A percentile compares a stretch with the other conserved stretches of the same genome.
phyloP scores from a whole-genome alignment of 2,329 filamentous ascomycete genomes.

The Fulvia fulva region DNA sequence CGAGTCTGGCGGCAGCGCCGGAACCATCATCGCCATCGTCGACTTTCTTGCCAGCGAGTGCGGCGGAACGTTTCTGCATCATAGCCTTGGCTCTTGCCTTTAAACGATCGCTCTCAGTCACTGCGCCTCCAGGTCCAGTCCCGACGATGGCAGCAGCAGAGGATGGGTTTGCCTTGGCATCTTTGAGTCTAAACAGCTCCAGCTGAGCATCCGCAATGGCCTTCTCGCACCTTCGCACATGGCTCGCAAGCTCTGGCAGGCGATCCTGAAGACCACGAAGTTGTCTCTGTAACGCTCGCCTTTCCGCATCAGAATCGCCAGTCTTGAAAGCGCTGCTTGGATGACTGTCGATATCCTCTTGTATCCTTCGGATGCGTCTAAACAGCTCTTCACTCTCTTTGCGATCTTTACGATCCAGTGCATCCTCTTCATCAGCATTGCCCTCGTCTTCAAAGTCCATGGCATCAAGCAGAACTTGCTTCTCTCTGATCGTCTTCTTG shows the following conservation, averaged over 20 bases:
- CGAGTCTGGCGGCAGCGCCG: slow-evolving; percentile 77
- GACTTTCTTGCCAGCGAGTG: slow-evolving; percentile 74
- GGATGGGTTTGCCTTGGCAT: slow-evolving; percentile 85
- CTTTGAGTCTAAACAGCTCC: slow-evolving; percentile 87
- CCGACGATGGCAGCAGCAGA: slow-evolving; percentile 79
- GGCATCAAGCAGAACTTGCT: slow-evolving; percentile 88
- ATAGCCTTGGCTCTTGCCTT: slow-evolving; percentile 95
- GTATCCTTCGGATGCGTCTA: slow-evolving; percentile 81
- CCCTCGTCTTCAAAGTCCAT: slow-evolving; percentile 96
- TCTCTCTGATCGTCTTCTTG: slow-evolving; percentile 87
- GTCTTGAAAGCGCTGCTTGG: slow-evolving; percentile 69
- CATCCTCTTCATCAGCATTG: slow-evolving; percentile 83
- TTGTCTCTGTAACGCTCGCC: slow-evolving; percentile 79
- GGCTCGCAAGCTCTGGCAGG: slow-evolving; percentile 84
- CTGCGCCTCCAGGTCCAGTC: slow-evolving; percentile 81
- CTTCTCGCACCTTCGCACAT: slow-evolving; percentile 85
- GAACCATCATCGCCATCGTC: slow-evolving; percentile 66
- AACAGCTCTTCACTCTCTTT: slow-evolving; percentile 93
- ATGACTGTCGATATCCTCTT: slow-evolving; percentile 91
- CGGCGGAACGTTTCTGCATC: slow-evolving; percentile 97
- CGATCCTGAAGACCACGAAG: slow-evolving; percentile 84
- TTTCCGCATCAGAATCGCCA: slow-evolving; percentile 82
- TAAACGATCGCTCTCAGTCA: slow-evolving; percentile 90
- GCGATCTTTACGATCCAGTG: slow-evolving; percentile 82
- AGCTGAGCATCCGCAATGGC: slow-evolving; percentile 87